Evolutionary conservation across 139 green algal species (phyloP), one percentile per base, ranked within the genome.

Genomic region (Closterium sp.): DNA sequence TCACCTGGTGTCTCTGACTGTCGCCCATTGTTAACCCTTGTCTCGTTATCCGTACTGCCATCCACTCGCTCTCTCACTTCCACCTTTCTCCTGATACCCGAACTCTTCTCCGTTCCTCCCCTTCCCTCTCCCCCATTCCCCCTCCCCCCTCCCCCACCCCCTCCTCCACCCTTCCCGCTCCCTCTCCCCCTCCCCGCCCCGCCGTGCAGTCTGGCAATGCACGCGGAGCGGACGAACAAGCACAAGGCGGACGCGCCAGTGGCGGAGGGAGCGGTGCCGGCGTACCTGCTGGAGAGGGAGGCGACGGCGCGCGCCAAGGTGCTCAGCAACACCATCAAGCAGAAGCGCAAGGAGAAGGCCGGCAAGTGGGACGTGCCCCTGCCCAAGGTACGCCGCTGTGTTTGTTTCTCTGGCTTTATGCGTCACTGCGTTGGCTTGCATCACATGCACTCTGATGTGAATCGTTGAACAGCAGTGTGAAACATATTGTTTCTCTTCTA

Each of bases 291-390:
- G 92, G 98, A 99, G 95, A 97, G 98, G 93, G 98, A 99, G 90
- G 97, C 99, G 95, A 97, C 97, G 4, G 97, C 98, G 88, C 96
- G 98, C 1, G 98, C 98, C 85, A 99, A 99, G 95, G 89, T 94
- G 22, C 96, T 99, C 88, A 98, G 96, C 97, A 99, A 99, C 96
- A 99, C 98, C 45, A 98, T 99, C 94, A 99, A 99, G 97, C 98
- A 99, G 95, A 99, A 99, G 95, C 95, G 98, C 7, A 99, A 99
- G 94, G 97, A 99, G 94, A 99, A 99, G 97, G 98, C 98, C 11
- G 98, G 98, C 89, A 99, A 99, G 95, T 99, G 98, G 98, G 98
- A 99, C 95, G 98, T 99, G 91, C 98, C 98, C 4, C 95, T 99
- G 91, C 98, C 98, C 28, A 99, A 99, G 97, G 98, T 99, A 87